These are phyloP conservation scores for Monosporascus ibericus DNA, from an alignment of 2,329 filamentous ascomycete species.

Conservation along the genomic window DNA sequence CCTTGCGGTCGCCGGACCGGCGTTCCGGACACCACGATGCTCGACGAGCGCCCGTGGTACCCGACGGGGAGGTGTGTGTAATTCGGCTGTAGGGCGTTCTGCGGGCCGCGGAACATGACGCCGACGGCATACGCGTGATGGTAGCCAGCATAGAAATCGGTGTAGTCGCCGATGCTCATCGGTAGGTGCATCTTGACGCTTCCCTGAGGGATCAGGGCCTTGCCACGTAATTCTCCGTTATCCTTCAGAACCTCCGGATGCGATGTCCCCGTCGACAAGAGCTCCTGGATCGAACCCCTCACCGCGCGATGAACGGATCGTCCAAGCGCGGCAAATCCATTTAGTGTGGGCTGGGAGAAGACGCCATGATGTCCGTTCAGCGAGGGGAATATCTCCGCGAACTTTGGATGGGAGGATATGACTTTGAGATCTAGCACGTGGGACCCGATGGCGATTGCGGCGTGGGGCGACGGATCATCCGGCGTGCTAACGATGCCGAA, in stretches of 20 bases:
- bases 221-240: constrained; percentile 50
- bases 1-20: constrained; percentile 67
- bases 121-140: constrained; percentile 69
- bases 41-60: constrained; percentile 74
- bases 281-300: constrained; percentile 59
- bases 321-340: constrained; percentile 68
- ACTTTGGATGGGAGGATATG: constrained; percentile 13
- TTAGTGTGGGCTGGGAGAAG: constrained; percentile 61
- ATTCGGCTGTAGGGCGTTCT: constrained; percentile 71
- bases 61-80: constrained; percentile 77
- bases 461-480: constrained; percentile 48
- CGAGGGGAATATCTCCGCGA: constrained; percentile 16
- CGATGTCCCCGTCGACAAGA: constrained; percentile 55
- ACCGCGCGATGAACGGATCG: constrained; percentile 62
- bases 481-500: constrained; percentile 73
- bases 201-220: constrained; percentile 52
- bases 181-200: constrained; percentile 63
- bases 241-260: constrained; percentile 57
- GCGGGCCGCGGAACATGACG: constrained; percentile 64
- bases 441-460: constrained; percentile 67
- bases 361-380: constrained; percentile 53
- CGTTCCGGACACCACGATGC: constrained; percentile 68
- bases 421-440: constrained; percentile 63
- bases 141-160: constrained; percentile 76
- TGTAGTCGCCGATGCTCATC: constrained; percentile 76